These are phyloP conservation scores for Anthracocystis setariae DNA, from an alignment of 1,284 basidiomycete species.

Conservation along the genomic window DNA sequence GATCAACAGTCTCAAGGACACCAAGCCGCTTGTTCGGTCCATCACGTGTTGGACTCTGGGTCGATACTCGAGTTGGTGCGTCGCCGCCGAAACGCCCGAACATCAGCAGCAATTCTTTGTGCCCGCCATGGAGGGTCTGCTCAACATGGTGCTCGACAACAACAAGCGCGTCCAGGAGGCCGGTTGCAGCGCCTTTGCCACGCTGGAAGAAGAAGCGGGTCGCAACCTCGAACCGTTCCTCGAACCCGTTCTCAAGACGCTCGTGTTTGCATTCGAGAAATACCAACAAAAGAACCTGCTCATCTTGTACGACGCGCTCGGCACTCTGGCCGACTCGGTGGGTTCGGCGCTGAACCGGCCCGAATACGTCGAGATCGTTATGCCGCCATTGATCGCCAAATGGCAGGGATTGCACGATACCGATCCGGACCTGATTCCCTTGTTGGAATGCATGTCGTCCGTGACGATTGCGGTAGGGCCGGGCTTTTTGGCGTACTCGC, in stretches of 20 bases:
- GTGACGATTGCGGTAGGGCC: slow-evolving; percentile 95
- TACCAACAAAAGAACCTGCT: slow-evolving; percentile 99
- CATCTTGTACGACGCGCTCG: slow-evolving; percentile 97
- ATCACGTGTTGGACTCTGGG: slow-evolving; percentile 99
- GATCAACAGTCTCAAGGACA: slow-evolving; percentile 86
- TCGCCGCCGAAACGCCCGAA: slow-evolving; percentile 80
- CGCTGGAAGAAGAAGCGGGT: slow-evolving; percentile 96
- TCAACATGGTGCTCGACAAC: slow-evolving; percentile 97
- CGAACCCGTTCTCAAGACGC: slow-evolving; percentile 90
- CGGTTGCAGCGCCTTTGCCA: slow-evolving; percentile 97
- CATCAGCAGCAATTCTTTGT: slow-evolving; percentile 91
- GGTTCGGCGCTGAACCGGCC: slow-evolving; percentile 86
- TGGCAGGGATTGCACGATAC: slow-evolving; percentile 90
- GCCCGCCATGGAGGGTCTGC: slow-evolving; percentile 96
- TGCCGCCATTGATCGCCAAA: slow-evolving; percentile 90
- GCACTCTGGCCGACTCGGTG: slow-evolving; percentile 95
- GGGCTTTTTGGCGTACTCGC: slow-evolving; percentile 88
- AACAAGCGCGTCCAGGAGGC: slow-evolving; percentile 99
- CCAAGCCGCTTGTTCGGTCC: slow-evolving; percentile 95
- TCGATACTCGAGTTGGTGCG: slow-evolving; percentile 96
- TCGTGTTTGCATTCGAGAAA: slow-evolving; percentile 95
- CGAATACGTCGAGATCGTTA: slow-evolving; percentile 89
- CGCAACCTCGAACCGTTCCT: slow-evolving; percentile 88
- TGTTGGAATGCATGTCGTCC: slow-evolving; percentile 90
- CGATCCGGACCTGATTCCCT: slow-evolving; percentile 90